Base-by-base conservation (phyloP, 1,284 basidiomycete species). In the Rhodotorula glutinis region DNA sequence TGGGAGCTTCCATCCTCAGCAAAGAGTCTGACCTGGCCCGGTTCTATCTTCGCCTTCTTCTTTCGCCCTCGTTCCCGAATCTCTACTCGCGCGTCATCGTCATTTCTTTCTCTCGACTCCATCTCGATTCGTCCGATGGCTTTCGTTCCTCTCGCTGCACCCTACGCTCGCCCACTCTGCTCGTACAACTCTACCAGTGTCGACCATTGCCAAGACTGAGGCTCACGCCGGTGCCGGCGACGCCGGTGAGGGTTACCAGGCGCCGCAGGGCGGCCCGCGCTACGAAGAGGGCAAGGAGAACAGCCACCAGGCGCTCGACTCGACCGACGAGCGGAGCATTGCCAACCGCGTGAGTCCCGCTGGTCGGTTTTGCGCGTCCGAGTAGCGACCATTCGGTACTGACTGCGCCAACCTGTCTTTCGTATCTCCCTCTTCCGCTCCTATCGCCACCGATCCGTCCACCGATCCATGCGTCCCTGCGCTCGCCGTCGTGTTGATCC, bases 341-440 rank as follows among this genome's bases (percentile, higher is more conserved):
- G 70, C 72, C 56, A 71, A 73, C 70, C 63, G 54, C 44, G 70
- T 72, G 27, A 33, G 70, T 27, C n/a, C n/a, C n/a, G n/a, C n/a
- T n/a, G n/a, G n/a, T n/a, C n/a, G n/a, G n/a, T n/a, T n/a, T 47
- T 44, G 11, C 7, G 23, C 25, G 1, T 40, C 8, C 51, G 8
- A 7, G 2, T 2, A 10, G 11, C 11, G n/a, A 10, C 10, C 25
- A n/a, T n/a, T 10, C n/a, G 10, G 19, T 38, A 10, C 8, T 51
- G 25, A 30, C 23, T 1, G 33, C n/a, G 30, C 27, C 16, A 17
- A n/a, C n/a, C 19, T 16, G 10, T 21, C 16, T 52, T 23, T 1
- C 40, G 11, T 33, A 21, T 8, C 10, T 51, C 46, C 5, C 25
- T 27, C 57, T 2, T n/a, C 14, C 27, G 23, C 17, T 23, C 14